These are phyloP conservation scores for Chionographis japonica DNA, from an alignment of 106 monocot genomes.

Conservation along the genomic window DNA sequence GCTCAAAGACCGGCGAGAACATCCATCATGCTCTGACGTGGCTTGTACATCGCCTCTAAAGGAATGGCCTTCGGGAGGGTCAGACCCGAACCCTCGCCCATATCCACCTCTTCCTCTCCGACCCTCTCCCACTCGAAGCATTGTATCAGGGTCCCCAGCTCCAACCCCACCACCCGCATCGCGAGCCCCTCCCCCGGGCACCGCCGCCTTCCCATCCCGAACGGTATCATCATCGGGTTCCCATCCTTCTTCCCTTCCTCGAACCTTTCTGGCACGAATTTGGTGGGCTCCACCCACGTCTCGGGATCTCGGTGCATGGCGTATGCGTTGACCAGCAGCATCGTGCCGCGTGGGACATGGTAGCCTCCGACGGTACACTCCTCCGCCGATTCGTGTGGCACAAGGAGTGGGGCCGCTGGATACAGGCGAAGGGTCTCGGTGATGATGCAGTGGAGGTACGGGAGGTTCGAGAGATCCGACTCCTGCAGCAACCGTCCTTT, in stretches of 20 bases:
- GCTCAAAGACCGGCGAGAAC: background rate
- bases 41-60: background rate
- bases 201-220: conserved; percentile 8
- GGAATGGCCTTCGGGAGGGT: conserved; percentile 1
- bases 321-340: conserved; percentile 9
- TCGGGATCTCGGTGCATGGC: conserved; percentile 12
- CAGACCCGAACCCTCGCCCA: conserved; percentile 1
- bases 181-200: conserved; percentile 11
- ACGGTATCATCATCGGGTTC: background rate
- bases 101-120: background rate
- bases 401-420: no score
- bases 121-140: conserved; percentile 20
- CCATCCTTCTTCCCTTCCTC: background rate
- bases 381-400: background rate
- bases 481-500: background rate
- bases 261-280: conserved; percentile 19
- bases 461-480: no score
- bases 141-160: conserved; percentile 12
- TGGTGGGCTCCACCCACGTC: conserved; percentile 4
- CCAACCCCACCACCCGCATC: background rate
- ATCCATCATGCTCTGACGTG: background rate
- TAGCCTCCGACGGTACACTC: conserved; percentile 5
- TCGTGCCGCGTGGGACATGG: background rate
- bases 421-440: no score
- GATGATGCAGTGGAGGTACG: no score